Evolutionary conservation across 495 filamentous ascomycete genomes (phyloP).

Genomic region (Penicillium canescens): DNA sequence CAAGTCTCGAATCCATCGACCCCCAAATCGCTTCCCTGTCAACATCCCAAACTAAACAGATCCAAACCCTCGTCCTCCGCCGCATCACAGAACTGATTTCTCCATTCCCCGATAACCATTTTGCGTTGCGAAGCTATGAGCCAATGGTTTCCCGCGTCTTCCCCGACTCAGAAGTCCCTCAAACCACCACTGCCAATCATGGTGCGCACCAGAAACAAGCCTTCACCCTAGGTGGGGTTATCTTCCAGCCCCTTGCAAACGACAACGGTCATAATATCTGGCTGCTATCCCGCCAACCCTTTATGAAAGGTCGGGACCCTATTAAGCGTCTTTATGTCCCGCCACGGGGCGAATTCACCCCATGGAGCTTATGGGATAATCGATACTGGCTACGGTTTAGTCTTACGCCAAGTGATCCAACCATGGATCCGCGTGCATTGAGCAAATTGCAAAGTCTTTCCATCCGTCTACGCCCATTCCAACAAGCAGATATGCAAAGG

Average conservation of each 20-base stretch:
- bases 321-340: conserved; percentile 12
- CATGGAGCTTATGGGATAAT: conserved; percentile 67
- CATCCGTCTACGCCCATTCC: conserved; percentile 53
- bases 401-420: conserved; percentile 4
- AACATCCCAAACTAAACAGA: conserved; percentile 14
- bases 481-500: conserved; percentile 43
- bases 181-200: conserved; percentile 9
- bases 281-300: conserved; percentile 54
- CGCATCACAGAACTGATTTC: conserved; percentile 46
- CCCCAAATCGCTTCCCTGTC: conserved; percentile 7
- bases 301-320: conserved; percentile 29
- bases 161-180: conserved; percentile 15
- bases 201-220: conserved; percentile 33
- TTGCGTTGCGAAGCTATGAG: conserved; percentile 33
- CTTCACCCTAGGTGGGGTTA: conserved; percentile 56
- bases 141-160: conserved; percentile 30
- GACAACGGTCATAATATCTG: conserved; percentile 34
- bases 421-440: not conserved
- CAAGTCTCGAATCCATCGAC: conserved; percentile 5
- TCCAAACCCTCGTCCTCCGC: conserved; percentile 37
- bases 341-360: conserved; percentile 10
- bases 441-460: conserved; percentile 4
- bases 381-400: conserved; percentile 76
- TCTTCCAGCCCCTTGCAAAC: conserved; percentile 49
- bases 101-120: conserved; percentile 41